Evolutionary conservation across 441 rosid genomes (phyloP).

Genomic region (Pelargonium citronellum): DNA sequence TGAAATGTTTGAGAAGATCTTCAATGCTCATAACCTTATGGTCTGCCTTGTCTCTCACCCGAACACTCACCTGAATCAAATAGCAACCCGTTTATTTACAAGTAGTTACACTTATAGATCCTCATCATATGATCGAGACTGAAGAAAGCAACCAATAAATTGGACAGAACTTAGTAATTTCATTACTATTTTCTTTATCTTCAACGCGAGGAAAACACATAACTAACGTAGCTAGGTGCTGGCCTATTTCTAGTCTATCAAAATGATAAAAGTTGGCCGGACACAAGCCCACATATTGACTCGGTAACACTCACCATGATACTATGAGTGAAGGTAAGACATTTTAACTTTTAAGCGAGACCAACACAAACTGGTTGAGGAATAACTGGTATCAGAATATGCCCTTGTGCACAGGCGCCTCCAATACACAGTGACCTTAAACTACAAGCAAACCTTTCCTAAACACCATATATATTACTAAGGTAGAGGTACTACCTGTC

Average conservation of each 20-base stretch:
- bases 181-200: too few relatives aligned
- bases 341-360: background rate
- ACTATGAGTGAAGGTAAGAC: background rate
- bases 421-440: background rate
- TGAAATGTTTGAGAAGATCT: slow-evolving; percentile 53
- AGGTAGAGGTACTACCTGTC: slow-evolving; percentile 45
- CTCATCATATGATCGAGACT: background rate
- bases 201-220: too few relatives aligned
- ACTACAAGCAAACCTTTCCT: background rate
- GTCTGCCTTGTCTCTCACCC: slow-evolving; percentile 69
- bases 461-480: background rate
- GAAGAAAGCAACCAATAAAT: too few relatives aligned
- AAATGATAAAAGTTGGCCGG: too few relatives aligned
- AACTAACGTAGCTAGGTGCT: too few relatives aligned
- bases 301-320: background rate
- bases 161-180: too few relatives aligned
- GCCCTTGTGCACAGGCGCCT: background rate
- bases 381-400: background rate
- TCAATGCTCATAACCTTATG: slow-evolving; percentile 56
- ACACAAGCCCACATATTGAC: background rate
- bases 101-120: background rate
- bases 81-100: background rate
- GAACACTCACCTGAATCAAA: slow-evolving; percentile 65
- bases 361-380: background rate
- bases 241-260: too few relatives aligned